Evolutionary conservation across 768 basidiomycete species (phyloP).

Genomic region (Vararia minispora): DNA sequence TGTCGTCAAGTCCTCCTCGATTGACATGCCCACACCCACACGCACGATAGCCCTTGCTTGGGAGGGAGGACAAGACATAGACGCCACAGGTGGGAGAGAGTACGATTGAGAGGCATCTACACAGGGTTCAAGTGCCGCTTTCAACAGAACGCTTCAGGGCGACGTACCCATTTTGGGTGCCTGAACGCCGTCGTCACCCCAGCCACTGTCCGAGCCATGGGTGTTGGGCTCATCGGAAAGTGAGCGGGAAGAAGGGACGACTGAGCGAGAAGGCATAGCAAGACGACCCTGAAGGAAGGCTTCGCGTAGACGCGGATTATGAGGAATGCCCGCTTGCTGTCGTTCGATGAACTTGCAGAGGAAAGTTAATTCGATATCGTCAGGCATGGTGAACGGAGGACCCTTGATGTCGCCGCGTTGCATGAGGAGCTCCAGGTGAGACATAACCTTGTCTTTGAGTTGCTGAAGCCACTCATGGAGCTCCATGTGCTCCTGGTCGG

Average conservation of each 20-base stretch:
- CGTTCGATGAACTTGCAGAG: slow-evolving; percentile 76
- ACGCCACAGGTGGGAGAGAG: too few relatives aligned
- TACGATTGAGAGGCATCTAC: too few relatives aligned
- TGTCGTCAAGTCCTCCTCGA: slow-evolving; percentile 12
- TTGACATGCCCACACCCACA: too few relatives aligned
- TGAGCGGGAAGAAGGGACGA: too few relatives aligned
- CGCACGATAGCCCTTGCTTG: too few relatives aligned
- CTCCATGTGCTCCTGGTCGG: slow-evolving; percentile 86
- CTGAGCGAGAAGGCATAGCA: slow-evolving; percentile 3
- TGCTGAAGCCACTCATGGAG: slow-evolving; percentile 82
- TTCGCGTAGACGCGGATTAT: slow-evolving; percentile 64
- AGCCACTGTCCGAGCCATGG: slow-evolving; percentile 8
- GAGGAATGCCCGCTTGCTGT: slow-evolving; percentile 62
- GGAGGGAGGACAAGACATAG: too few relatives aligned
- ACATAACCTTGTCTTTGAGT: slow-evolving; percentile 83
- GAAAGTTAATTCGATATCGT: slow-evolving; percentile 66
- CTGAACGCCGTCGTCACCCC: slow-evolving; percentile 8
- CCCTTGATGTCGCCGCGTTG: slow-evolving; percentile 82
- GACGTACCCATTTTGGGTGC: slow-evolving; percentile 6
- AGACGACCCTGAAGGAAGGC: slow-evolving; percentile 10
- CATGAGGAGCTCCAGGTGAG: slow-evolving; percentile 77
- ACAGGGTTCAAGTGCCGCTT: too few relatives aligned
- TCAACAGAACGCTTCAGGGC: too few relatives aligned
- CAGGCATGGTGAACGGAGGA: slow-evolving; percentile 73
- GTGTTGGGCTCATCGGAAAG: too few relatives aligned